Base-by-base conservation (phyloP, 1,284 basidiomycete genomes). In the Fomitopsis betulina region DNA sequence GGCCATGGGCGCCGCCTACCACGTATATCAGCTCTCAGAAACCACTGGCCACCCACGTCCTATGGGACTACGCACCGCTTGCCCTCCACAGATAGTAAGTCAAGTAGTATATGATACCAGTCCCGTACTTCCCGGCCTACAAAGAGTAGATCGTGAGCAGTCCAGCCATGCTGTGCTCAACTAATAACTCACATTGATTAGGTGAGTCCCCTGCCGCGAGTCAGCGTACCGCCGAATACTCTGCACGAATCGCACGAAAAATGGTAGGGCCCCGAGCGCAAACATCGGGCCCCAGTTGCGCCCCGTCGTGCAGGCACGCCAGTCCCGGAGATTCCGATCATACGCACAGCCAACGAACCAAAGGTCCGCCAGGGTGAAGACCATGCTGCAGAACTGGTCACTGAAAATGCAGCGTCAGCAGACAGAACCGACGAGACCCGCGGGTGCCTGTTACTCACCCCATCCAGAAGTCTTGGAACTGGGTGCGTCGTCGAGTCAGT, bases 151-250 rank as follows among this genome's bases (percentile, higher is more conserved):
- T 3, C 8, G 35, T 37, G 13, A 37, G 35, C 3, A 10, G 35
- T 37, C 35, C 13, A 37, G 49, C 52, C 35, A 27, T 32, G 45
- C n/a, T n/a, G n/a, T n/a, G 53, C 32, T 37, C 52, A 21, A 42
- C 53, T 57, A 27, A 47, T 3, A 13, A 58, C 62, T 53, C 55
- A 71, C 71, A 57, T 98, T 98, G 69, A 97, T 83, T 33, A 98
- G 75, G 77, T 98, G 94, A 0, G 89, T 89, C 30, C 76, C 67
- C 32, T 90, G 74, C 43, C 77, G 75, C 8, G 91, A 93, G 70
- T 97, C 95, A 39, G 73, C 73, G 71, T 87, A 98, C 77, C 96
- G 93, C 66, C 88, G 89, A 43, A 96, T 67, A 71, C 92, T 94
- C 71, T 98, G 96, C 12, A 91, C 77, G 49, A 95, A 70, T 75